These are phyloP conservation scores for Chenopodium album DNA, from an alignment of 148 eudicot genomes.

Conservation along the genomic window DNA sequence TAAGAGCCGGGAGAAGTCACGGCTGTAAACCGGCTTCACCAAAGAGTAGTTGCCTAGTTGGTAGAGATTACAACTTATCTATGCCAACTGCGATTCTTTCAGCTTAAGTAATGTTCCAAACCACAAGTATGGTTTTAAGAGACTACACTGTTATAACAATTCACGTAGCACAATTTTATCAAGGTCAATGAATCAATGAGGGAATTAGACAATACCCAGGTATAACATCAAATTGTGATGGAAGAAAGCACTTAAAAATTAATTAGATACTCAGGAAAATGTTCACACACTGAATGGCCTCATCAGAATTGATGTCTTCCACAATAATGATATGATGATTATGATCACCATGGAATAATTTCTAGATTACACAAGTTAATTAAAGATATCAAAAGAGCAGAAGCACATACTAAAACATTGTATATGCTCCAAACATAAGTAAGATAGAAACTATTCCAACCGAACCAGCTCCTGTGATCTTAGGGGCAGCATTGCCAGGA, in stretches of 20 bases:
- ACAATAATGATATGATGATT: not conserved
- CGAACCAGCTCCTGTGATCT: constrained; percentile 7
- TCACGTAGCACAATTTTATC: not conserved
- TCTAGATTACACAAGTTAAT: not conserved
- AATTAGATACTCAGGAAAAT: not conserved
- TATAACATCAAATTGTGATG: not conserved
- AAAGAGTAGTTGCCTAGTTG: too few relatives aligned
- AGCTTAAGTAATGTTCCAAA: too few relatives aligned
- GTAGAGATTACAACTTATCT: too few relatives aligned
- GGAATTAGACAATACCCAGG: not conserved
- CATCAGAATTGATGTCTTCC: not conserved
- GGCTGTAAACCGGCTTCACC: too few relatives aligned
- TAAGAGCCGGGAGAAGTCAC: too few relatives aligned
- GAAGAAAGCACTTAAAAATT: not conserved
- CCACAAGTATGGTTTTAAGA: too few relatives aligned
- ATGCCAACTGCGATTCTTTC: too few relatives aligned
- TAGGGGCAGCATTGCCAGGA: constrained; percentile 10
- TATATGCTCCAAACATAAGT: constrained; percentile 17
- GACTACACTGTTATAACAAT: too few relatives aligned
- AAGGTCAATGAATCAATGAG: not conserved
- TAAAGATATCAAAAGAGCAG: not conserved
- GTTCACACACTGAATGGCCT: not conserved
- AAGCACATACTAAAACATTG: constrained; percentile 4
- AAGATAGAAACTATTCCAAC: constrained; percentile 15
- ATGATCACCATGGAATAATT: not conserved